Percentiles rank a stretch among this genome's conserved stretches.
Evolutionary conservation across 345 rosid genomes (phyloP).

Genomic region (Tarenaya hassleriana): DNA sequence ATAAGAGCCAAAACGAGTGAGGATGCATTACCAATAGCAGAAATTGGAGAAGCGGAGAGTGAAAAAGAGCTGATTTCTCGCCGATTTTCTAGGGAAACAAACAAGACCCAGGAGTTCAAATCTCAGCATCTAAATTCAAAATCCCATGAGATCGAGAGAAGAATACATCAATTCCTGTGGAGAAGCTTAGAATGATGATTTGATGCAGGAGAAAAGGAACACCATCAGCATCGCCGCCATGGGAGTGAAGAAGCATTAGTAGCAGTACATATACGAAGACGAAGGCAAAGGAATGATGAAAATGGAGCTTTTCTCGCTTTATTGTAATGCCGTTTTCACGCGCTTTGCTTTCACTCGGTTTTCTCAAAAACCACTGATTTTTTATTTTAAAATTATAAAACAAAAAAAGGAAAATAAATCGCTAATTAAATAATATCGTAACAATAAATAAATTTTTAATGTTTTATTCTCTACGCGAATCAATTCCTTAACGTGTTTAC

Average conservation of each 20-base stretch:
- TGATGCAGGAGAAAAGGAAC: not conserved
- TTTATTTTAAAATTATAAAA: not conserved
- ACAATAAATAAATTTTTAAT: too few species aligned
- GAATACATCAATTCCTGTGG: not conserved
- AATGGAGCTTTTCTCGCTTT: not conserved
- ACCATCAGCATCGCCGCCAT: slow-evolving; percentile 10
- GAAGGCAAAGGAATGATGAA: slow-evolving; percentile 5
- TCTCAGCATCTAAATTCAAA: not conserved
- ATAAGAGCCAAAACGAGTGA: not conserved
- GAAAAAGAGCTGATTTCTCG: slow-evolving; percentile 19
- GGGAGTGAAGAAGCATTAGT: slow-evolving; percentile 12
- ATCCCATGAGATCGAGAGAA: not conserved
- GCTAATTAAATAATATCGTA: too few species aligned
- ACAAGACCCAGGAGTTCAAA: slow-evolving; percentile 10
- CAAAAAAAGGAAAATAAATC: too few species aligned
- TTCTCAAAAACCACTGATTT: slow-evolving; percentile 14
- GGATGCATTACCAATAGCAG: slow-evolving; percentile 9
- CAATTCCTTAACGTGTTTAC: too few species aligned
- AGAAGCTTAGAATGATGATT: not conserved
- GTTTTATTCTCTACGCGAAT: too few species aligned
- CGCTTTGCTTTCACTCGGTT: slow-evolving; percentile 24
- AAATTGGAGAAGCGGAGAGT: not conserved
- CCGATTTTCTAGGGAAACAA: not conserved
- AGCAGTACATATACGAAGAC: slow-evolving; percentile 25
- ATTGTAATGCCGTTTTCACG: slow-evolving; percentile 21